Base-by-base conservation (phyloP, 2,329 filamentous ascomycete species). In the Aspergillaceae sp. region DNA sequence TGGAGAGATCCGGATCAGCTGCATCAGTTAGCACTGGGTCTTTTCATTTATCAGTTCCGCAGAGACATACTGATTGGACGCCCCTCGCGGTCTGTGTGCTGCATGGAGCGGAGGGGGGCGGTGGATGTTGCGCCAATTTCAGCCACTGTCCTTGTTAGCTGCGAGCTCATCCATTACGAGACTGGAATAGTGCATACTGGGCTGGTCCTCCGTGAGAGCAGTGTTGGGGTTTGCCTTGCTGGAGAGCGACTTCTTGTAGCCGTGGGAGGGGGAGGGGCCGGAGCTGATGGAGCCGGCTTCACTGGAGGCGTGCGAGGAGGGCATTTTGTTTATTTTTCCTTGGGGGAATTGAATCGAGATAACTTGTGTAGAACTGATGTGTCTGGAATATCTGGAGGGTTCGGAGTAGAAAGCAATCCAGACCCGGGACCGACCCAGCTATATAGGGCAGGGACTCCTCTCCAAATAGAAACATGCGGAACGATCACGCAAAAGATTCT, bases 1-100 rank as follows among this genome's bases (percentile, higher is more conserved):
- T 96, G 37, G 88, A 94, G 53, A 81, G 78, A 68, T 96, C 90
- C 19, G 90, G 90, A 46, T 96, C 90, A 58, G 79, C 90, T 95
- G 59, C 2, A n/a, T 30, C 9, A 6, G 47, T 60, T 43, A 59
- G 50, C 4, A 41, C 11, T 19, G 6, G 2, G 10, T n/a, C 19
- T 2, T 10, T 11, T 19, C 40, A 3, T 10, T 1, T 34, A 6
- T 6, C 5, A 5, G 4, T 1, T 11, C 6, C 11, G 35, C 11
- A 27, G 5, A 4, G 11, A 51, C 69, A 55, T 72, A 94, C 89
- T 75, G 59, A 94, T 95, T 19, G 78, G 69, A 55, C 90, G 89
- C 44, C 90, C 89, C 51, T 78, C 73, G n/a, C 70, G 58, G 66
- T 95, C 89, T 59, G 76, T 84, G 69, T 92, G 87, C 60, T 86